Base-by-base conservation (phyloP, 192 early-diverging fungal genomes). In the Backusella psychrophila region DNA sequence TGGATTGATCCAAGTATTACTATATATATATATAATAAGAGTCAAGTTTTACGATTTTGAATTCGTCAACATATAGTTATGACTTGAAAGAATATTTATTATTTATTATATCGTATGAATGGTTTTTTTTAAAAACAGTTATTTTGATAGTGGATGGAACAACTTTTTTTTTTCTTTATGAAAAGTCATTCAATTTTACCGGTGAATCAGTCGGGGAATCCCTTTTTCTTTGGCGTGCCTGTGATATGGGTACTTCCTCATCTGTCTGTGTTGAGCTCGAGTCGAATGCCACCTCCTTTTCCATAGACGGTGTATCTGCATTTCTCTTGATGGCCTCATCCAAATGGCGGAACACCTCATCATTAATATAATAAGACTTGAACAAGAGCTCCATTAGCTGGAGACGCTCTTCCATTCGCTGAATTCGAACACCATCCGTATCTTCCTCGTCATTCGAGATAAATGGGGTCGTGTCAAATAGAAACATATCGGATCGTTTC, bases 351-450 rank as follows among this genome's bases (percentile, higher is more conserved):
- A 74, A 74, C 6, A 74, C 56, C 12, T 74, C 72, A 7, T 63
- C 52, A 23, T 74, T 41, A 26, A 74, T n/a, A 7, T 74, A 74
- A 31, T 74, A 74, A 2, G 72, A 56, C 38, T 65, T 56, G 3
- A 74, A 38, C 8, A 74, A 39, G 15, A 29, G 52, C 23, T 74
- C 72, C 72, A 74, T 74, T 6, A 74, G 3, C 12, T 74, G 72
- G 14, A 74, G 33, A 63, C 72, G 72, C 41, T 74, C 72, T 6
- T 74, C 72, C 56, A 74, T 74, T 0, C 34, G 53, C 7, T 65
- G 17, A 12, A 74, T 65, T 26, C 72, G 19, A 19, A 3, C 4
- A 15, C 14, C 14, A 31, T 41, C 29, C 0, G 19, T 35, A 9
- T 31, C 39, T 2, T 65, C 42, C 3, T 65, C 56, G 21, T 35